Evolutionary conservation across 805 yeast genomes (phyloP).

Genomic region (Candida golubevii): DNA sequence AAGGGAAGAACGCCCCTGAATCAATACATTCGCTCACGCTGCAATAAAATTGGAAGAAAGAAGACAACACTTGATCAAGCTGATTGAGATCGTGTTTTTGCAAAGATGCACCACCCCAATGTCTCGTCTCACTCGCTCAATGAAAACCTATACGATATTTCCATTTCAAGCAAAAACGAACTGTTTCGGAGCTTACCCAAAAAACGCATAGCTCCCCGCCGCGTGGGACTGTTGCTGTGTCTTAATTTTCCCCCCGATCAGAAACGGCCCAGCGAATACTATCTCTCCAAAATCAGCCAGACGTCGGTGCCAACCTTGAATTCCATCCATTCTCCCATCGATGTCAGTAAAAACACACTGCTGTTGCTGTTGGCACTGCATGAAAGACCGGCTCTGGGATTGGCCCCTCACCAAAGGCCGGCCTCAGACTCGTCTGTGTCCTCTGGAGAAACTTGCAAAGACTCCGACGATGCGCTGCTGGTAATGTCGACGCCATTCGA

Average conservation of each 20-base stretch:
- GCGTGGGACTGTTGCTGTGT: slow-evolving; percentile 27
- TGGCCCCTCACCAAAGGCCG: slow-evolving; percentile 19
- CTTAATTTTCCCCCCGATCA: slow-evolving; percentile 18
- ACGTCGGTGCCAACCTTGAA: slow-evolving; percentile 14
- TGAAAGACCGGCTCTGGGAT: background rate
- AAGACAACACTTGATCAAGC: no score
- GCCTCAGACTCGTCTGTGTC: slow-evolving; percentile 30
- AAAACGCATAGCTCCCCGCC: slow-evolving; percentile 21
- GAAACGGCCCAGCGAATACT: slow-evolving; percentile 41
- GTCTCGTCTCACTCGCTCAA: slow-evolving; percentile 19
- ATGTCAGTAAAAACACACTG: background rate
- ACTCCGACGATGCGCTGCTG: slow-evolving; percentile 34
- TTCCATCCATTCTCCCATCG: background rate
- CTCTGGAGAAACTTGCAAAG: slow-evolving; percentile 26
- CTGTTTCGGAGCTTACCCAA: slow-evolving; percentile 9
- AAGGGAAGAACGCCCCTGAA: no score
- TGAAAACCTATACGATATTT: slow-evolving; percentile 27
- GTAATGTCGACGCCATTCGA: slow-evolving; percentile 32
- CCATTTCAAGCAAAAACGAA: slow-evolving; percentile 9
- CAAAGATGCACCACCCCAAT: slow-evolving; percentile 19
- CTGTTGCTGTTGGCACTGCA: background rate
- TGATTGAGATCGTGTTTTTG: no score
- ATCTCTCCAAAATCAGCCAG: slow-evolving; percentile 27
- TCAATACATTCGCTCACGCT: no score
- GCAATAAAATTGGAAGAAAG: no score